Conservation (phyloP, 1,139 yeast genomes). For the Suhomyces coccinellae region DNA sequence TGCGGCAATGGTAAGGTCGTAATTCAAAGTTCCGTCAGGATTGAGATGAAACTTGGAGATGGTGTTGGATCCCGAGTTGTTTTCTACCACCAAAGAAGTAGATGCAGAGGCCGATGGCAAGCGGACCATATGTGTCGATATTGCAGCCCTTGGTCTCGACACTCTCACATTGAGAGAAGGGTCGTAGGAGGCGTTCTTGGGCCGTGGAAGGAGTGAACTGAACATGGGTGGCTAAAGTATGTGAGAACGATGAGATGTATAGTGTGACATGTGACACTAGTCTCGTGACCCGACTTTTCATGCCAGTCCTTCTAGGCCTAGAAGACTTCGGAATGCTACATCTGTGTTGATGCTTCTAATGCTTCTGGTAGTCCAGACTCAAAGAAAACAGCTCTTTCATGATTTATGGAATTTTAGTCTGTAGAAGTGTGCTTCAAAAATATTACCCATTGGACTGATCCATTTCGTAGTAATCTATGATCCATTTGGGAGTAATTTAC, state of each 20-base stretch:
- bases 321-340: no score
- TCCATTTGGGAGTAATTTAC: no score
- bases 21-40: constrained; percentile 32
- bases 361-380: no score
- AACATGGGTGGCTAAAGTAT: constrained; percentile 24
- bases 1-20: constrained; percentile 27
- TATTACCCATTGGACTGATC: no score
- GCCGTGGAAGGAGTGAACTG: constrained; percentile 35
- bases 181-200: constrained; percentile 26
- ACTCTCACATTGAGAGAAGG: constrained; percentile 2
- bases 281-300: background rate
- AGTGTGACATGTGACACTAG: background rate
- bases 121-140: constrained; percentile 4
- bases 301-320: no score
- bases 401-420: no score
- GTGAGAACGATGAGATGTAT: background rate
- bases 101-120: background rate
- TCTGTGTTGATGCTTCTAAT: no score
- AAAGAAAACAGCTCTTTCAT: no score
- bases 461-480: no score
- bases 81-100: background rate
- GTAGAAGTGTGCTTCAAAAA: no score
- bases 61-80: constrained; percentile 3
- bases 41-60: constrained; percentile 25
- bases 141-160: background rate